These are phyloP conservation scores for Suillus clintonianus DNA, from an alignment of 768 basidiomycete species.

Conservation along the genomic window DNA sequence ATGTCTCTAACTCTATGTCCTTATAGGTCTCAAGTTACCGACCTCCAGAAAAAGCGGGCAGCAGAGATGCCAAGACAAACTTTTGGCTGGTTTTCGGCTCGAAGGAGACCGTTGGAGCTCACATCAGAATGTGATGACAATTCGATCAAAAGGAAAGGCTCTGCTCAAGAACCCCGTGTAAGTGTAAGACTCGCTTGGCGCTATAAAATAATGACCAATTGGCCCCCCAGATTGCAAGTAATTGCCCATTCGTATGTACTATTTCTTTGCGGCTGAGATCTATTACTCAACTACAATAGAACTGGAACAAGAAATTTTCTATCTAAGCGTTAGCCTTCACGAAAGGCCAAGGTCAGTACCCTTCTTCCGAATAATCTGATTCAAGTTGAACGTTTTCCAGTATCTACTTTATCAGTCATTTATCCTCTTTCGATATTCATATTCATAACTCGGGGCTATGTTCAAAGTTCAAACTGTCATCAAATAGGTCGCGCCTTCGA, in stretches of 20 bases:
- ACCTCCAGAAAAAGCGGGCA: not conserved
- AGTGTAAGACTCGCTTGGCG: not conserved
- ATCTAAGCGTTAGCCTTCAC: not conserved
- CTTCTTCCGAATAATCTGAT: not conserved
- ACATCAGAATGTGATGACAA: not conserved
- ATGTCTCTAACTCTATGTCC: not conserved
- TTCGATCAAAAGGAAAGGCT: not conserved
- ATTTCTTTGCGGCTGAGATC: not conserved
- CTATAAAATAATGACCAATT: not conserved
- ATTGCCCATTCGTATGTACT: not conserved
- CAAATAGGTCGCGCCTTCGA: not conserved
- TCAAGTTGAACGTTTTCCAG: not conserved
- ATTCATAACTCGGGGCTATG: not conserved
- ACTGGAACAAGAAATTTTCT: not conserved
- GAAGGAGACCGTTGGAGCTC: not conserved
- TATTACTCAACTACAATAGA: not conserved
- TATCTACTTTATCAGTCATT: not conserved
- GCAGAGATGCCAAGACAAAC: not conserved
- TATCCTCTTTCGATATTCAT: not conserved
- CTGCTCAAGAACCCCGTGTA: not conserved
- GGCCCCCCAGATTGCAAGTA: not conserved
- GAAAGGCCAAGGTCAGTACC: not conserved
- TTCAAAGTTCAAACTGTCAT: not conserved
- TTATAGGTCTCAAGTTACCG: not conserved
- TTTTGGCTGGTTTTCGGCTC: not conserved